Percentiles rank a stretch among this genome's conserved stretches.
phyloP scores from a whole-genome alignment of 176 grass and related monocot species.

The Oryza meyeriana region DNA sequence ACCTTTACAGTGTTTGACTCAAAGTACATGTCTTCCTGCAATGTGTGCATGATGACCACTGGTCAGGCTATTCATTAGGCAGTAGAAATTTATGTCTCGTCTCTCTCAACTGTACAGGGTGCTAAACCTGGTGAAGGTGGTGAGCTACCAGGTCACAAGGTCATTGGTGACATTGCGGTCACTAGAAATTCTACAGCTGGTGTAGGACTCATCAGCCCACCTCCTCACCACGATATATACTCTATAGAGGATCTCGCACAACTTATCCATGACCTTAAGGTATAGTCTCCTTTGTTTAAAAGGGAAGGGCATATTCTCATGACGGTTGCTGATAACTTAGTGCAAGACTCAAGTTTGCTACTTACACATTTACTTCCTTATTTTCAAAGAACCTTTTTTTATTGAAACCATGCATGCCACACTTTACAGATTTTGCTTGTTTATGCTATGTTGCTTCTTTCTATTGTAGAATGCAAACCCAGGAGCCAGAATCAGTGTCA shows the following conservation, averaged over 20 bases:
- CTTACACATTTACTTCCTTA: not conserved
- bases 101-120: constrained; percentile 32
- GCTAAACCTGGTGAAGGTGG: constrained; percentile 77
- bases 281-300: constrained; percentile 22
- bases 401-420: constrained; percentile 5
- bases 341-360: not conserved
- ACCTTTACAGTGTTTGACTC: not conserved
- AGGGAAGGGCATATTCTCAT: not conserved
- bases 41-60: not conserved
- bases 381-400: not conserved
- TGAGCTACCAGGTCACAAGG: constrained; percentile 67
- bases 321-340: not conserved
- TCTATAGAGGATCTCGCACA: constrained; percentile 74
- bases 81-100: constrained; percentile 1
- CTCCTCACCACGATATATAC: constrained; percentile 81
- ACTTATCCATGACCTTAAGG: constrained; percentile 73
- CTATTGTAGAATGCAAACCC: constrained; percentile 61
- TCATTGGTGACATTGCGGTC: constrained; percentile 55
- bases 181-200: constrained; percentile 67
- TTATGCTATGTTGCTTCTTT: constrained; percentile 27
- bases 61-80: not conserved
- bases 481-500: constrained; percentile 56
- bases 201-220: constrained; percentile 73
- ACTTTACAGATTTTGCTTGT: not conserved
- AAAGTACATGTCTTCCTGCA: not conserved